phyloP scores from a whole-genome alignment of 2,329 filamentous ascomycete species.

The Aspergillus persii region DNA sequence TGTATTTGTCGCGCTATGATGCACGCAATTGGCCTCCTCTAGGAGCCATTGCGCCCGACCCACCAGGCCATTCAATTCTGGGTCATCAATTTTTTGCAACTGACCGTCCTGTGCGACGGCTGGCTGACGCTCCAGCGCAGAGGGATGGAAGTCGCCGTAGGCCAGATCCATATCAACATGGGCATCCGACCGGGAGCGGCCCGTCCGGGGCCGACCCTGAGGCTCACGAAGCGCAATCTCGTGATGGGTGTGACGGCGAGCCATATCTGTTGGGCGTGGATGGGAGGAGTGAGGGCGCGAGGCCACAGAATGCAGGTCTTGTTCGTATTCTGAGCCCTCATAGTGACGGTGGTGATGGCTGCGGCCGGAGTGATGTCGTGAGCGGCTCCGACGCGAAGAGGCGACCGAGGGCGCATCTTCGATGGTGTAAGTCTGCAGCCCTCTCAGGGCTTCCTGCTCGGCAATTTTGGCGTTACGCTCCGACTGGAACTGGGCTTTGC shows the following conservation, averaged over 20 bases:
- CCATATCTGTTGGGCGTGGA: constrained; percentile 22
- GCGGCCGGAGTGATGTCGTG: constrained; percentile 31
- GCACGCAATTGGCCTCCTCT: constrained; percentile 83
- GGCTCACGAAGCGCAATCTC: constrained; percentile 30
- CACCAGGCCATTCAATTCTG: constrained; percentile 66
- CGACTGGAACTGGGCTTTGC: constrained; percentile 76
- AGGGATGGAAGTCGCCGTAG: constrained; percentile 79
- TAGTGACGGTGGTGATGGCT: constrained; percentile 21
- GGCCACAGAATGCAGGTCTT: constrained; percentile 28
- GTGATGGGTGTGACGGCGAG: constrained; percentile 41
- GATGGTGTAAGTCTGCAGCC: constrained; percentile 51
- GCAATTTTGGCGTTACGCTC: constrained; percentile 61
- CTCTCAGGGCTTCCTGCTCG: constrained; percentile 60
- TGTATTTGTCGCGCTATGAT: constrained; percentile 77
- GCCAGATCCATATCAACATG: constrained; percentile 85
- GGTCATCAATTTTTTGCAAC: constrained; percentile 49
- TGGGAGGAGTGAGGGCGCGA: constrained; percentile 22
- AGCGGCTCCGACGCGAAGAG: constrained; percentile 43
- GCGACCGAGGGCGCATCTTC: constrained; percentile 47
- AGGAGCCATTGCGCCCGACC: constrained; percentile 72
- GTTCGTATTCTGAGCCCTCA: constrained; percentile 26
- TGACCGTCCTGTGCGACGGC: constrained; percentile 10
- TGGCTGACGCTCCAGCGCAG: constrained; percentile 36
- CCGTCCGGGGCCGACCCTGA: constrained; percentile 20
- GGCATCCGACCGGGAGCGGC: constrained; percentile 32